Evolutionary conservation across 2,329 filamentous ascomycete genomes (phyloP), one percentile per base, ranked within the genome.

Genomic region (Periglandula ipomoeae): DNA sequence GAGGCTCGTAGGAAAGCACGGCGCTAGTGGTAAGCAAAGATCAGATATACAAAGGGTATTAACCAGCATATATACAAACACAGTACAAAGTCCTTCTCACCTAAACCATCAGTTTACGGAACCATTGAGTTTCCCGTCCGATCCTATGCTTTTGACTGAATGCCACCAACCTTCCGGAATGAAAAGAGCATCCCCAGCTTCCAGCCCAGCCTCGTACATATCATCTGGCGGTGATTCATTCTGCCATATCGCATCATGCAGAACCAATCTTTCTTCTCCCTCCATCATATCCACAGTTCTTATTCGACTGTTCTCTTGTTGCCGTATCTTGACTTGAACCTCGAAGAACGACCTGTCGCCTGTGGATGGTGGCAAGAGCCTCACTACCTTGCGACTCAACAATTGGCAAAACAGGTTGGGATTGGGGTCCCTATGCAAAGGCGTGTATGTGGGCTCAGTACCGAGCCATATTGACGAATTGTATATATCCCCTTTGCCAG

Each of bases 251-350:
- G 76, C 81, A 1, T 75, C 67, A 54, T 90, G 80, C 13, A 96
- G 65, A 2, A 75, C 69, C 19, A 71, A 65, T 55, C 81, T 81
- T 67, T 95, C 88, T 2, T 70, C 66, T 0, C 89, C 89, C 46
- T 82, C 74, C 89, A 97, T 96, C 90, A 97, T 96, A 61, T 95
- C 89, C 10, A 83, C 75, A 0, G 87, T 86, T 49, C 89, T 76
- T 55, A 96, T 71, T 17, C 71, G 68, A 13, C 73, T 67, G 48
- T 64, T 75, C 3, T 64, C 68, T 3, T 57, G 55, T 37, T 57
- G 56, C 1, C 66, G 64, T 15, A 78, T 61, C 48, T 60, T 53
- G 15, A 56, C 58, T 52, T 75, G 73, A 0, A 81, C 72, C 2
- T 65, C 48, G 9, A 62, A 70, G 62, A 89, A 95, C 2, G 95